Base-by-base conservation (phyloP, 345 rosid genomes). In the Populus deltoides region DNA sequence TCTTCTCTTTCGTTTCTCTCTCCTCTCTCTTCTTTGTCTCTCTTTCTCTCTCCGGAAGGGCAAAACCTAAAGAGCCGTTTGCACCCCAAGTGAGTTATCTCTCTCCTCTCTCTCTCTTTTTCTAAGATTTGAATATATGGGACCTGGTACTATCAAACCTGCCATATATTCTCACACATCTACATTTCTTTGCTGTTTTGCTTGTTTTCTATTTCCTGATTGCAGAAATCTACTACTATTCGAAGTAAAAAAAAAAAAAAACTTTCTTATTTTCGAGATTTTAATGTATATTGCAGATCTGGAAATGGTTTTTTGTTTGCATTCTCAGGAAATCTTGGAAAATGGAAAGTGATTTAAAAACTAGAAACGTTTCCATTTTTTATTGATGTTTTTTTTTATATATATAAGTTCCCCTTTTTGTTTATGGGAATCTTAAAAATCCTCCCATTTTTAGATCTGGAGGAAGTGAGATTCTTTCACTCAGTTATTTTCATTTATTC, bases 31-130 rank as follows among this genome's bases (percentile, higher is more conserved):
- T 75, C 82, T 49, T 67, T 79, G 66, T 77, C 78, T 86, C 79
- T 85, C 84, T 85, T n/a, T 86, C 89, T 86, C 88, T 87, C 91
- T 87, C 97, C 97, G 77, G 96, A 90, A 91, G 90, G 87, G 88
- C 87, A 86, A 90, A 90, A 90, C 97, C 92, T 86, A 81, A 89
- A 88, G 93, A 80, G 87, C 87, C 90, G 95, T 92, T 91, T 88
- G 78, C 92, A 85, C 83, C 86, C 91, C 85, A 88, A 87, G 98
- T 94, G 91, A 91, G 97, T 90, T 92, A 85, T 91, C 92, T 90
- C 97, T 92, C 91, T 88, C 94, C 86, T 70, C 81, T 81, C 86
- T 82, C 70, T 75, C 80, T 74, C 63, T 59, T 36, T 72, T 51
- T 43, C 85, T 75, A 78, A 79, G 74, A 55, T 89, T 93, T 90